These are phyloP conservation scores for Jimgerdemannia lactiflua DNA, from an alignment of 192 early-diverging fungal species.

Conservation along the genomic window DNA sequence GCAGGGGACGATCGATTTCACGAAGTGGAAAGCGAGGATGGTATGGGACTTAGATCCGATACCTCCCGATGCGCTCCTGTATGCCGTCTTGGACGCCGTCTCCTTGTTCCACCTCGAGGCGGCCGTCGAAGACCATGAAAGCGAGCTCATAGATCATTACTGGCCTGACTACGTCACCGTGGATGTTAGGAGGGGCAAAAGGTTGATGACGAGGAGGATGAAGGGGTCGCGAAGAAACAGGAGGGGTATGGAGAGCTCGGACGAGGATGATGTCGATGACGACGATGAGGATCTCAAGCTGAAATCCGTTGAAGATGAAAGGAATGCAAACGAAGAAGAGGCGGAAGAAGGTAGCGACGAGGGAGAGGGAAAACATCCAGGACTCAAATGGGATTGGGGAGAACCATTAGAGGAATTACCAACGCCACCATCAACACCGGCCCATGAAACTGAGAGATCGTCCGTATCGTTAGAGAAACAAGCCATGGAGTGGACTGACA, in stretches of 20 bases:
- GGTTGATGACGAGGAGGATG: not conserved
- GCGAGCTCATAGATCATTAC: not conserved
- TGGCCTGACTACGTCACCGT: not conserved
- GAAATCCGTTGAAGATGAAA: not conserved
- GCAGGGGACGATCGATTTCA: slow-evolving; percentile 1
- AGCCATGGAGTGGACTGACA: not conserved
- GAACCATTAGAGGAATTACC: not conserved
- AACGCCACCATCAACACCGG: not conserved
- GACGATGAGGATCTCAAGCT: not conserved
- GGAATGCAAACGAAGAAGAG: not conserved
- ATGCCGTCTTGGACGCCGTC: slow-evolving; percentile 31
- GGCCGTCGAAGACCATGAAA: not conserved
- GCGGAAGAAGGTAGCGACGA: not conserved
- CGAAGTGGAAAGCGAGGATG: slow-evolving; percentile 9
- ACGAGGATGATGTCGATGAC: not conserved
- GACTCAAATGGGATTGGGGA: not conserved
- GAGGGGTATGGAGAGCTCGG: not conserved
- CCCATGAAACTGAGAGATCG: not conserved
- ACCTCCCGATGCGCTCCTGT: slow-evolving; percentile 19
- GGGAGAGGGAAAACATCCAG: not conserved
- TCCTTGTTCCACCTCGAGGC: slow-evolving; percentile 21
- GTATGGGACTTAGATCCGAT: slow-evolving; percentile 24
- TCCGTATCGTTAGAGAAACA: not conserved
- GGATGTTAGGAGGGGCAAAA: not conserved
- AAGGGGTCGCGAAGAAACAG: not conserved